These are phyloP conservation scores for Ogataea neopini DNA, from an alignment of 805 yeast species.

Conservation along the genomic window DNA sequence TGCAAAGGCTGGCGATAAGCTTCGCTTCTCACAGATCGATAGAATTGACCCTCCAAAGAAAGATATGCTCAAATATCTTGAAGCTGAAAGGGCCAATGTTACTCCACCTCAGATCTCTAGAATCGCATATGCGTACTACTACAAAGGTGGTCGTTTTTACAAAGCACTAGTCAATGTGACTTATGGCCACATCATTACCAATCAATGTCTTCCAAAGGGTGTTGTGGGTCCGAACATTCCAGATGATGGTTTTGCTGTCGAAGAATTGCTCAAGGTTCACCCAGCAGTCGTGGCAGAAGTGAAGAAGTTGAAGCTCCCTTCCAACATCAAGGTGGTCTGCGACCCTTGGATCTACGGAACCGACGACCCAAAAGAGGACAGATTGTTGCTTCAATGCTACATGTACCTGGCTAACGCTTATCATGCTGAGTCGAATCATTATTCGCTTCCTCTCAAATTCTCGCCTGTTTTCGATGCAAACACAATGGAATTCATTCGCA, in stretches of 20 bases:
- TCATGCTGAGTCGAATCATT: conserved; percentile 74
- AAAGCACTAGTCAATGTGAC: conserved; percentile 73
- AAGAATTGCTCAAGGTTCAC: conserved; percentile 49
- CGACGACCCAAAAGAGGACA: conserved; percentile 52
- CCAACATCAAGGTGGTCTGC: conserved; percentile 51
- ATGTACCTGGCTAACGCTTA: conserved; percentile 68
- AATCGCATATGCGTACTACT: conserved; percentile 68
- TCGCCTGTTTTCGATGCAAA: conserved; percentile 71
- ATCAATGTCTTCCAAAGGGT: conserved; percentile 57
- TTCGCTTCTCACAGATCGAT: conserved; percentile 68
- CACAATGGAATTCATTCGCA: conserved; percentile 61
- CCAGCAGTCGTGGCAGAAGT: conserved; percentile 67
- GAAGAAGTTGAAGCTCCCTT: conserved; percentile 64
- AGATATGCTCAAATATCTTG: conserved; percentile 65
- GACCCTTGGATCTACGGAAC: conserved; percentile 92
- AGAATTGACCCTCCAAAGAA: conserved; percentile 78
- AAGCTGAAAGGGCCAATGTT: conserved; percentile 59
- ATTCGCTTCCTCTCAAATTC: conserved; percentile 71
- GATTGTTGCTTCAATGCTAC: conserved; percentile 68
- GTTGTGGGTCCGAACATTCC: conserved; percentile 72
- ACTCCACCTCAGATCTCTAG: conserved; percentile 62
- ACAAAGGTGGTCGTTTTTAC: conserved; percentile 52
- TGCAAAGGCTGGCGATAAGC: conserved; percentile 48
- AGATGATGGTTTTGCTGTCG: conserved; percentile 58
- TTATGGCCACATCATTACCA: conserved; percentile 61